phyloP scores from a whole-genome alignment of 2,329 filamentous ascomycete species.

The Saccharata proteae region DNA sequence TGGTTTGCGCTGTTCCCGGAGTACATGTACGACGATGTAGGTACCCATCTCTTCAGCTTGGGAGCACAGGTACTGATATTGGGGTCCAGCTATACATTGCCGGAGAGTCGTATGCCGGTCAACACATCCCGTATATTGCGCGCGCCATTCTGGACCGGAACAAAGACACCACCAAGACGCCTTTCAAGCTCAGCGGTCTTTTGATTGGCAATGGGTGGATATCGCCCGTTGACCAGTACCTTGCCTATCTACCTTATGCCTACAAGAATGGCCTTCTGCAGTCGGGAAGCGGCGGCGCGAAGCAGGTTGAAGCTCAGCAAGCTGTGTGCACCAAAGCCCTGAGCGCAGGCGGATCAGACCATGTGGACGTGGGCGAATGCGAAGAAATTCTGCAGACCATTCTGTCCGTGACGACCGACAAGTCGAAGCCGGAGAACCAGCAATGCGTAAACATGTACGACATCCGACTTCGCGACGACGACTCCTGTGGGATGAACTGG shows the following conservation, averaged over 20 bases:
- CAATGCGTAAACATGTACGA: constrained; percentile 96
- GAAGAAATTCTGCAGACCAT: constrained; percentile 66
- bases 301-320: constrained; percentile 56
- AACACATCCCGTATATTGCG: constrained; percentile 96
- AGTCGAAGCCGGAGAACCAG: constrained; percentile 37
- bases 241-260: constrained; percentile 69
- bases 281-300: constrained; percentile 51
- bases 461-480: constrained; percentile 67
- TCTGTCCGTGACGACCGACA: constrained; percentile 51
- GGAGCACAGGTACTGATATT: too few relatives aligned
- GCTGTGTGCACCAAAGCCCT: constrained; percentile 53
- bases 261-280: constrained; percentile 64
- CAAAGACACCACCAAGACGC: constrained; percentile 37
- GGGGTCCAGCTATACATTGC: constrained; percentile 68
- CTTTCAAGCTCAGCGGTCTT: constrained; percentile 73
- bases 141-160: constrained; percentile 82
- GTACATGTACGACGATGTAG: constrained; percentile 81
- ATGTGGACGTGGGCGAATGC: constrained; percentile 59
- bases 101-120: constrained; percentile 92
- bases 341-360: constrained; percentile 44
- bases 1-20: constrained; percentile 87
- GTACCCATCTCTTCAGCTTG: constrained; percentile 33
- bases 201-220: constrained; percentile 98
- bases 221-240: constrained; percentile 79
- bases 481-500: constrained; percentile 96